These are phyloP conservation scores for Trichoderma semiorbis DNA, from an alignment of 2,329 filamentous ascomycete genomes.

Conservation along the genomic window DNA sequence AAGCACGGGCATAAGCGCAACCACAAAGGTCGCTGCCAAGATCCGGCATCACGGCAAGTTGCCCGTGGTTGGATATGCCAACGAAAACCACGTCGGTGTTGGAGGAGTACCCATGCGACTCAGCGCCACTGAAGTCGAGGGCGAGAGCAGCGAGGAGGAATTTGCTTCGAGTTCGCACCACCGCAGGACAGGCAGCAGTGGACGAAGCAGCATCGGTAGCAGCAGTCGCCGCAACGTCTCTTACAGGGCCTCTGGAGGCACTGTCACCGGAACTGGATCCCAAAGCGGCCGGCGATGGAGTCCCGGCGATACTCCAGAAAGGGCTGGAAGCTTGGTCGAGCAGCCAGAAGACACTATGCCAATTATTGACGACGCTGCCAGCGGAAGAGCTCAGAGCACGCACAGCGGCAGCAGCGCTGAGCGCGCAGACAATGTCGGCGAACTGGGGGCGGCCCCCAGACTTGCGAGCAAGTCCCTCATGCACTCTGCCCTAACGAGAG, in stretches of 20 bases:
- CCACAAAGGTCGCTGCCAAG: slow-evolving; percentile 72
- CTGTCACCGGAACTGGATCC: slow-evolving; percentile 25
- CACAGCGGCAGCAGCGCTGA: slow-evolving; percentile 57
- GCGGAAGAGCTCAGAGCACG: slow-evolving; percentile 48
- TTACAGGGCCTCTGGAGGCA: slow-evolving; percentile 51
- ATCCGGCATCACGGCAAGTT: slow-evolving; percentile 84
- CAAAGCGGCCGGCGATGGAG: slow-evolving; percentile 46
- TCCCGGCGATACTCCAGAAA: slow-evolving; percentile 54
- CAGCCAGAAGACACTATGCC: slow-evolving; percentile 32
- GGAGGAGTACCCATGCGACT: slow-evolving; percentile 85
- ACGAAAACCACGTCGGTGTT: slow-evolving; percentile 68
- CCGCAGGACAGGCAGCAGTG: slow-evolving; percentile 70
- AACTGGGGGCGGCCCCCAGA: slow-evolving; percentile 48
- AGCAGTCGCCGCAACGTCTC: slow-evolving; percentile 43
- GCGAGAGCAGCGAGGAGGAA: slow-evolving; percentile 77
- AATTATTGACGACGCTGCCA: slow-evolving; percentile 41
- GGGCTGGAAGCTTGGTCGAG: slow-evolving; percentile 50
- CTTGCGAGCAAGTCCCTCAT: slow-evolving; percentile 58
- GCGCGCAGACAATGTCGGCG: slow-evolving; percentile 57
- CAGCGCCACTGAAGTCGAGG: slow-evolving; percentile 92
- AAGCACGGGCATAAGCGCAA: slow-evolving; percentile 59
- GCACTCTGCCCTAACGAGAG: slow-evolving; percentile 56
- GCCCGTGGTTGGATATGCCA: slow-evolving; percentile 73
- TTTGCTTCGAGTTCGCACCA: slow-evolving; percentile 45
- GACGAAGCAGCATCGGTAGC: slow-evolving; percentile 63